Evolutionary conservation across 345 rosid species (phyloP).

Genomic region (Eucalyptus camaldulensis): DNA sequence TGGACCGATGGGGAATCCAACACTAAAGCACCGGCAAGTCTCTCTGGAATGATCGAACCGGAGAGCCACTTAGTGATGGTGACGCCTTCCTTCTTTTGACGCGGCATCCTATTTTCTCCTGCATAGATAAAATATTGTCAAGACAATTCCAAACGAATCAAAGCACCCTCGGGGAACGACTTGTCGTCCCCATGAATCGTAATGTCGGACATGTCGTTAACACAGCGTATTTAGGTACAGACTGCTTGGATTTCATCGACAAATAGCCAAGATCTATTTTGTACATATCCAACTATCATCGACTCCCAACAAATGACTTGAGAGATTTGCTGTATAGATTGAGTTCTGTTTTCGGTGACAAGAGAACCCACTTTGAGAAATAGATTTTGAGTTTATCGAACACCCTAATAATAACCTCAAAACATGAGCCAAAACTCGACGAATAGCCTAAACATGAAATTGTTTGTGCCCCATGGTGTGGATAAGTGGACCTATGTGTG

Average conservation of each 20-base stretch:
- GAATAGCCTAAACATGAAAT: background rate
- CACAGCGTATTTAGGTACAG: background rate
- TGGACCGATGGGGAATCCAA: background rate
- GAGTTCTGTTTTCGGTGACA: background rate
- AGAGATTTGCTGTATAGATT: background rate
- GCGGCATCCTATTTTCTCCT: background rate
- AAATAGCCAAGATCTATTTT: background rate
- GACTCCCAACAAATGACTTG: accelerated
- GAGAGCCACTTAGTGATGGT: background rate
- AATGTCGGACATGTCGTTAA: background rate
- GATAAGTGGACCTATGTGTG: background rate
- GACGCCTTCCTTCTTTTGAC: background rate
- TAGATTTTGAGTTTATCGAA: background rate
- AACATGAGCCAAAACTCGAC: background rate
- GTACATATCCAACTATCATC: background rate
- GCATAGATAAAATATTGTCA: background rate
- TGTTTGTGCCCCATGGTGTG: background rate
- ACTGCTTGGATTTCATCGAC: background rate
- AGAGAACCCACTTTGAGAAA: background rate
- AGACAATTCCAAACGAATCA: background rate
- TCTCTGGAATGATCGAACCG: background rate
- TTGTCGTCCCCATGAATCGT: background rate
- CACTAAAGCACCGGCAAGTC: background rate
- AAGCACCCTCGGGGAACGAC: background rate
- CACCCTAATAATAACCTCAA: background rate